Evolutionary conservation across 306 rosid genomes (phyloP).

Genomic region (Trifolium fragiferum): DNA sequence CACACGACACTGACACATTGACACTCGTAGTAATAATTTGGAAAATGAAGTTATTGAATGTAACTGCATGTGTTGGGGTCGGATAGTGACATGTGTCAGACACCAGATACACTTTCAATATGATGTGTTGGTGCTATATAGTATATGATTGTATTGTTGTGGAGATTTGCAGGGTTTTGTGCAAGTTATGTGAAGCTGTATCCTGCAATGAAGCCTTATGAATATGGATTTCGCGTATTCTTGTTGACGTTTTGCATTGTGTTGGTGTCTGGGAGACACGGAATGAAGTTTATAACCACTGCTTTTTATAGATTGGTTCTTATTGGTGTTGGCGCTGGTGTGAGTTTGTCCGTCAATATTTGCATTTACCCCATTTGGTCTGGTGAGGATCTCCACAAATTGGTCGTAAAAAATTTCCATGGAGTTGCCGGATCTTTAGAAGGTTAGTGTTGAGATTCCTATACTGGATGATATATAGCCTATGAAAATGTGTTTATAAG

Average conservation of each 20-base stretch:
- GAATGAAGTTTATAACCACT: constrained; percentile 54
- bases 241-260: constrained; percentile 79
- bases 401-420: constrained; percentile 71
- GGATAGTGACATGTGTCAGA: neutral
- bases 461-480: too few relatives aligned
- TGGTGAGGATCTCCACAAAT: constrained; percentile 84
- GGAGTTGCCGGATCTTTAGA: constrained; percentile 76
- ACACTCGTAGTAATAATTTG: neutral
- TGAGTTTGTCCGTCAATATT: constrained; percentile 63
- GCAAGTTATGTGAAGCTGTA: constrained; percentile 61
- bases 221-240: constrained; percentile 80
- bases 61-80: neutral
- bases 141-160: constrained; percentile 1
- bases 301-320: constrained; percentile 68
- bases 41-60: neutral
- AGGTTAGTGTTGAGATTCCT: constrained; percentile 39
- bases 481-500: too few relatives aligned
- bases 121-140: neutral
- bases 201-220: constrained; percentile 75
- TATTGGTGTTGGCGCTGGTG: constrained; percentile 73
- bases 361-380: constrained; percentile 76
- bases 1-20: neutral
- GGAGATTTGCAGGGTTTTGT: constrained; percentile 53
- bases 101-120: neutral
- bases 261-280: constrained; percentile 59